These are phyloP conservation scores for Gentiana dahurica DNA, from an alignment of 257 asterid species.

Conservation along the genomic window DNA sequence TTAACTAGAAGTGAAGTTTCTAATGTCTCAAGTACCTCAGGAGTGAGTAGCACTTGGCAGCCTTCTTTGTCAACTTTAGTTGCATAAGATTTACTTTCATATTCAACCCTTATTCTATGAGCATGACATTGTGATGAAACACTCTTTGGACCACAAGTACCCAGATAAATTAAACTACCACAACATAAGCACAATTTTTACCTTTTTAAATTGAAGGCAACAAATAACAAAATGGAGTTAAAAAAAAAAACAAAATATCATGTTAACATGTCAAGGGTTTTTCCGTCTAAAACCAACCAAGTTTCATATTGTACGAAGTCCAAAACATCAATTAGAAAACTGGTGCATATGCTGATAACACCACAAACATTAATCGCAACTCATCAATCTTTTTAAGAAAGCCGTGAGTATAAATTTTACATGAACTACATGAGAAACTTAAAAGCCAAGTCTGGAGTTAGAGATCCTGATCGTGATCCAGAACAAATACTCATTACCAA, in stretches of 20 bases:
- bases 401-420: too few species aligned
- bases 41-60: conserved; percentile 71
- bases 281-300: conserved; percentile 57
- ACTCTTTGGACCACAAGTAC: conserved; percentile 41
- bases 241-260: conserved; percentile 9
- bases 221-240: too few species aligned
- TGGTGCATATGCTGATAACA: too few species aligned
- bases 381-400: too few species aligned
- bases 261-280: conserved; percentile 76
- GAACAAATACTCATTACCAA: too few species aligned
- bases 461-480: too few species aligned
- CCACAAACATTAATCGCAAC: too few species aligned
- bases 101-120: conserved; percentile 55
- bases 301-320: conserved; percentile 65
- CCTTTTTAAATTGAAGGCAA: too few species aligned
- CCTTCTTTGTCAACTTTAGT: conserved; percentile 58
- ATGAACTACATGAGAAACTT: too few species aligned
- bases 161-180: conserved; percentile 13
- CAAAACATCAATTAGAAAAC: conserved; percentile 14
- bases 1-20: conserved; percentile 2
- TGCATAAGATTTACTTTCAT: conserved; percentile 62
- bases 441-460: too few species aligned
- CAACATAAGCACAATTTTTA: too few species aligned
- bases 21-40: conserved; percentile 52
- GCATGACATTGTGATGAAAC: conserved; percentile 87